Evolutionary conservation across 169 alveolate genomes (phyloP), one percentile per base, ranked within the genome.

Genomic region (Plasmodium reichenowi): DNA sequence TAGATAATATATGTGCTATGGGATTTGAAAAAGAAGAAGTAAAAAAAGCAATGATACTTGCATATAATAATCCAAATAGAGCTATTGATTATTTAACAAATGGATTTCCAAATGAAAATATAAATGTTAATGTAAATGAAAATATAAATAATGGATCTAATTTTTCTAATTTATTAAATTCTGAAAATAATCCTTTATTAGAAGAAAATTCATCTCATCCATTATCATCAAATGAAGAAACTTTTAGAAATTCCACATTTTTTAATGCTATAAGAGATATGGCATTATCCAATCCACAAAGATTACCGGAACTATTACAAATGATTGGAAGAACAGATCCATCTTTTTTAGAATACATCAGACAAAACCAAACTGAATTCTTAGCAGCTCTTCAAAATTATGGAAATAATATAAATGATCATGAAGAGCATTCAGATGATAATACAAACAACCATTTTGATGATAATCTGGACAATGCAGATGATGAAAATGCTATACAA

Each of bases 21-120:
- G 99, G 99, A 43, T 97, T 97, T 52, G 96, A 92, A 26, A 94
- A 97, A 72, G 96, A 95, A 9, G 63, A 83, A 71, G 98, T 97
- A 71, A 92, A 92, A 59, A 89, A 85, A 73, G 99, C 99, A 12
- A 93, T 98, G 97, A 91, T 96, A 48, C 98, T 99, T 13, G 99
- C 99, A 6, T 97, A 93, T 75, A 96, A 97, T 94, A 97, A 98
- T 59, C 99, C 99, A 10, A 98, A 98, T 62, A 94, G 99, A 58
- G 99, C 99, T 12, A 96, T 97, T 45, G 99, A 98, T 58, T 97
- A 96, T 86, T 92, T 98, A 59, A 88, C 98, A 54, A 96, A 95
- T 58, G 99, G 97, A 7, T 75, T 95, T 70, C 94, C 95, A 45
- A 83, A 67, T 43, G 64, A 10, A 22, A 56, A 26, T 54, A 8